Base-by-base conservation (phyloP, 1,284 basidiomycete genomes). In the Clitocybe nebularis region DNA sequence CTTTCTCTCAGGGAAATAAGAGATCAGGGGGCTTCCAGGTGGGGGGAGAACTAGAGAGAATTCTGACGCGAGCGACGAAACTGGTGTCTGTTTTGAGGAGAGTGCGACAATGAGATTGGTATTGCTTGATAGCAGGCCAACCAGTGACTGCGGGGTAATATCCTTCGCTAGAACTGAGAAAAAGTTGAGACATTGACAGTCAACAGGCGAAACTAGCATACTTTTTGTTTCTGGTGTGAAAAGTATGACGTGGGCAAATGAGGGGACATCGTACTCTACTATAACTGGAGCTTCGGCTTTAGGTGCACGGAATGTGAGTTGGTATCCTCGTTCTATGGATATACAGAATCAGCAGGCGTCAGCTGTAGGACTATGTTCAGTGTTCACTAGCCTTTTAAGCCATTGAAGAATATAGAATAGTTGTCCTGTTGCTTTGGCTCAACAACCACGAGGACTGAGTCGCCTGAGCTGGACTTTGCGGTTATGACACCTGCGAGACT, bases 101-200 rank as follows among this genome's bases (percentile, higher is more conserved):
- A 94, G 75, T 1, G 85, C 81, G 53, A 95, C 69, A 48, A 99
- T 75, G 46, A 98, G 72, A 70, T 98, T 97, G 39, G 90, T 86
- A 46, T 81, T 72, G 48, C 73, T 71, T 7, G 79, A 69, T 41
- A 94, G 75, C 36, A 91, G 81, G 25, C 74, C 61, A 37, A 97
- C 78, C 39, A 98, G 72, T 8, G 79, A 72, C 63, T 95, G 91
- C 0, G 95, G 93, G 1, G 82, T 81, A 39, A 99, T 75, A 54
- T 93, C 89, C 45, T 74, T 63, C 0, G 87, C 75, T 47, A 84
- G 82, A 22, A 72, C 89, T 93, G 36, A 53, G 43, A 23, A 47
- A 23, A 48, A 7, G 25, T 48, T 45, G 29, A 11, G 30, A 35
- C 16, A 5, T 24, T 4, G 26, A 20, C 32, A 37, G 13, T n/a